These are phyloP conservation scores for Eucalyptus viminalis DNA, from an alignment of 345 rosid genomes.

Conservation along the genomic window DNA sequence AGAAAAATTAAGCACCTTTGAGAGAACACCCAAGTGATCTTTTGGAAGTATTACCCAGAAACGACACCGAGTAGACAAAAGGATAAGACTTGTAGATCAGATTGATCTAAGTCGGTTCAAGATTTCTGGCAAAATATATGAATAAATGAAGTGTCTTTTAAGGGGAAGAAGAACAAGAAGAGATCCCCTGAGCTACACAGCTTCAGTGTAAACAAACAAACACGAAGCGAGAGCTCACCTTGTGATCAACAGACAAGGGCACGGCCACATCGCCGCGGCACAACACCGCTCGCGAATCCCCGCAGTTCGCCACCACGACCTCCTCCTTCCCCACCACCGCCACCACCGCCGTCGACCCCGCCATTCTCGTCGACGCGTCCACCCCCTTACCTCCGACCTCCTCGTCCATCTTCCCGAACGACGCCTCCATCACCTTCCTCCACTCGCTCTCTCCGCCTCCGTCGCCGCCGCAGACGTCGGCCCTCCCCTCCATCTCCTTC, in stretches of 20 bases:
- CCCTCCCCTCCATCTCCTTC: constrained; percentile 8
- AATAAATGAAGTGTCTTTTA: background rate
- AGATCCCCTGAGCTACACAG: background rate
- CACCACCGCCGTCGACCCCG: constrained; percentile 21
- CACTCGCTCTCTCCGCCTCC: background rate
- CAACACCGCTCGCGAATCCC: constrained; percentile 25
- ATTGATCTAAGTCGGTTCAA: background rate
- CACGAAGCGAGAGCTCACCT: constrained; percentile 1
- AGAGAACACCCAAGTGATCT: background rate
- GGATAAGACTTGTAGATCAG: background rate
- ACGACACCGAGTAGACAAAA: background rate
- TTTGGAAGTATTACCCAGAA: background rate
- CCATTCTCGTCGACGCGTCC: background rate
- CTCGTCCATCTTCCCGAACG: constrained; percentile 25
- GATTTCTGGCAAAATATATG: background rate
- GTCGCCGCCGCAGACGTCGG: background rate
- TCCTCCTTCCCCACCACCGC: constrained; percentile 17
- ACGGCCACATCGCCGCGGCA: constrained; percentile 7
- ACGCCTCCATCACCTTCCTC: constrained; percentile 15
- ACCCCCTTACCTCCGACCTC: constrained; percentile 4
- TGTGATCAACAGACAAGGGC: constrained; percentile 17
- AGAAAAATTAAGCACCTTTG: background rate
- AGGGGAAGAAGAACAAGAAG: background rate
- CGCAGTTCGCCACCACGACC: constrained; percentile 29
- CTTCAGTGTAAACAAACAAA: background rate